Base-by-base conservation (phyloP, 2,329 filamentous ascomycete species). In the Ilyonectria mors-panacis region DNA sequence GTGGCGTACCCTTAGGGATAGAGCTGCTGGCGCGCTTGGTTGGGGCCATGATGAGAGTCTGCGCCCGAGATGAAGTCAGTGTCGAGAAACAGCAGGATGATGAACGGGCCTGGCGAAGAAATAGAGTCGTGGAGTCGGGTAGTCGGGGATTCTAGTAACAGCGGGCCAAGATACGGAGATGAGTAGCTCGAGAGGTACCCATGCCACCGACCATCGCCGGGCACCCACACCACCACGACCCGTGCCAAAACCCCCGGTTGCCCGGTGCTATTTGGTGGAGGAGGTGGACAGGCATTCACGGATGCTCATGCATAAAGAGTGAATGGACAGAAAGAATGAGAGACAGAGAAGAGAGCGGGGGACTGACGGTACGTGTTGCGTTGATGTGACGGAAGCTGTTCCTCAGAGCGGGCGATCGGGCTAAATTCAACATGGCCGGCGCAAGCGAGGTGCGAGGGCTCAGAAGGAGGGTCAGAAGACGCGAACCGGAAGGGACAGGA, bases 11-110 rank as follows among this genome's bases (percentile, higher is more conserved):
- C 75, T 81, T 76, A 63, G 87, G 86, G 60, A 89, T 80, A 69
- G 88, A 88, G 83, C 88, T 90, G 77, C 83, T 89, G 79, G 84
- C 86, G 78, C 88, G 82, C 78, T 81, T 85, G 73, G 82, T 79
- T 70, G 84, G 80, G 51, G 88, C 85, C 88, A 91, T 90, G 78
- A 77, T 77, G 67, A 76, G 67, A 61, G 68, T 71, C 71, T 78
- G 72, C 21, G 65, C 62, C 70, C 71, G 39, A 51, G 42, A 26
- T 50, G 44, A 33, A 54, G 37, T 61, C 42, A 70, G 70, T 73
- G 23, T 53, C 59, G 65, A 54, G 30, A 48, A 15, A 28, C 13
- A 44, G 15, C 28, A 51, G 28, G 39, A 53, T 47, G 42, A 23
- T 26, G 23, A 26, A 50, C 26, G 44, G 44, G 3, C 13, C 19